Conservation (phyloP, 2,329 filamentous ascomycete species). For the Botrytis fragariae region DNA sequence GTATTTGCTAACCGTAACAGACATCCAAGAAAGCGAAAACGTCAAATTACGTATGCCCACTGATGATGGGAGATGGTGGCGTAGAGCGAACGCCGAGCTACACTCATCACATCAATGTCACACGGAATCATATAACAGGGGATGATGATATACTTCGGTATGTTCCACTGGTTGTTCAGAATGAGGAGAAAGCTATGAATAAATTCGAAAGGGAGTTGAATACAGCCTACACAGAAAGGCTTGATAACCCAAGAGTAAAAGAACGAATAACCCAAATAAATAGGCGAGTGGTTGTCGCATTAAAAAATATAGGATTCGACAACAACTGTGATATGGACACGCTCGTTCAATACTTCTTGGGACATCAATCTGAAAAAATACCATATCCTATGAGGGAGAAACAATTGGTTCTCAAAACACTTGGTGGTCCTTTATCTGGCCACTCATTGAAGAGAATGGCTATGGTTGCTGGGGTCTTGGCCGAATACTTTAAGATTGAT, state of each 20-base stretch:
- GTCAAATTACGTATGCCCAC: slow-evolving; percentile 21
- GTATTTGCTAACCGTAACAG: slow-evolving; percentile 23
- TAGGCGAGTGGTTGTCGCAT: slow-evolving; percentile 25
- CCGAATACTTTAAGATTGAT: slow-evolving; percentile 23
- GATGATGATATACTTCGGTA: slow-evolving; percentile 35
- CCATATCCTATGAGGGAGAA: slow-evolving; percentile 20
- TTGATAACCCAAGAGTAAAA: slow-evolving; percentile 21
- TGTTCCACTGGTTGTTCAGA: slow-evolving; percentile 28
- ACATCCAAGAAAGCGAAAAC: slow-evolving; percentile 23
- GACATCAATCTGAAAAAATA: slow-evolving; percentile 8
- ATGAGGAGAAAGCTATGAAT: slow-evolving; percentile 17
- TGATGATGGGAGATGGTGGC: slow-evolving; percentile 19
- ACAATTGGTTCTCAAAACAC: slow-evolving; percentile 22
- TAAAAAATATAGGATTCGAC: slow-evolving; percentile 25
- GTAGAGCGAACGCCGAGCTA: slow-evolving; percentile 31
- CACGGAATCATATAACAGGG: slow-evolving; percentile 31
- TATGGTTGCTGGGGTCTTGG: slow-evolving; percentile 26
- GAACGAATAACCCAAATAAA: slow-evolving; percentile 26
- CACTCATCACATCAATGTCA: slow-evolving; percentile 29
- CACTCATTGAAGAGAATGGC: slow-evolving; percentile 6
- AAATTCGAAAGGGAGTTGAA: slow-evolving; percentile 29
- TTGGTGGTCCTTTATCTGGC: slow-evolving; percentile 18
- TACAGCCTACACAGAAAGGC: slow-evolving; percentile 23
- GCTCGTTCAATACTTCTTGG: slow-evolving; percentile 29
- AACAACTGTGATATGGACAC: slow-evolving; percentile 17